A percentile compares a stretch with the other conserved stretches of the same genome.
phyloP scores from a whole-genome alignment of 169 alveolate genomes.

The Sarcocystis neurona region DNA sequence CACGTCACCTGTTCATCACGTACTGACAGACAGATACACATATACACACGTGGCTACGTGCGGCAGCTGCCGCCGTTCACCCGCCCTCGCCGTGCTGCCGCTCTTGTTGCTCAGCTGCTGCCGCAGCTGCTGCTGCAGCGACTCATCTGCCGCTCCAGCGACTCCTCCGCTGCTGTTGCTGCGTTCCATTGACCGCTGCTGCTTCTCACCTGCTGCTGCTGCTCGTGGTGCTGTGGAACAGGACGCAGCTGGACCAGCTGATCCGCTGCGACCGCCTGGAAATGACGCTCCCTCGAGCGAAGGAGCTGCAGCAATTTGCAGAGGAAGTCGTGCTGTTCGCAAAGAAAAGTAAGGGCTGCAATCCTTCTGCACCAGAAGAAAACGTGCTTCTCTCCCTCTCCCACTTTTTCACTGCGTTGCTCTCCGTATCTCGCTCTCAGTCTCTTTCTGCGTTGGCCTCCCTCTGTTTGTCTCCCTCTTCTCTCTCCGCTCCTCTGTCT shows the following conservation, averaged over 20 bases:
- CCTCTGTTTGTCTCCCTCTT: not conserved
- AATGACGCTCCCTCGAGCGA: constrained; percentile 81
- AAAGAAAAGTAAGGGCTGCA: constrained; percentile 71
- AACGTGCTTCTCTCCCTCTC: constrained; percentile 69
- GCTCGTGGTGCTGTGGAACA: not conserved
- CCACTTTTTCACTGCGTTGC: not conserved
- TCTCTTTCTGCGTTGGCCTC: not conserved
- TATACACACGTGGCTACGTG: no score
- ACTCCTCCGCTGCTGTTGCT: not conserved
- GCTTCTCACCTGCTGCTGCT: not conserved
- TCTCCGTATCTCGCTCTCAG: not conserved
- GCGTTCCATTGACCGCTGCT: not conserved
- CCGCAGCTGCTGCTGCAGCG: not conserved
- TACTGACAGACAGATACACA: no score
- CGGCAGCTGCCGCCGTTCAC: no score
- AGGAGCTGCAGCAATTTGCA: constrained; percentile 87
- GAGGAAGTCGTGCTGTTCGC: constrained; percentile 85
- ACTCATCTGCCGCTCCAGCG: not conserved
- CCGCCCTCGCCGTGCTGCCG: no score
- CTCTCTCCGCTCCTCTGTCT: not conserved
- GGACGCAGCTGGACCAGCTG: constrained; percentile 80
- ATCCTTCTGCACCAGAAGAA: constrained; percentile 40
- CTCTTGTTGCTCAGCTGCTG: not conserved
- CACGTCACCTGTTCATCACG: no score
- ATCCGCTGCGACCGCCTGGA: constrained; percentile 81